A percentile compares a stretch with the other conserved stretches of the same genome.
phyloP scores from a whole-genome alignment of 1,284 basidiomycete species.

The Melampsora larici-populina region DNA sequence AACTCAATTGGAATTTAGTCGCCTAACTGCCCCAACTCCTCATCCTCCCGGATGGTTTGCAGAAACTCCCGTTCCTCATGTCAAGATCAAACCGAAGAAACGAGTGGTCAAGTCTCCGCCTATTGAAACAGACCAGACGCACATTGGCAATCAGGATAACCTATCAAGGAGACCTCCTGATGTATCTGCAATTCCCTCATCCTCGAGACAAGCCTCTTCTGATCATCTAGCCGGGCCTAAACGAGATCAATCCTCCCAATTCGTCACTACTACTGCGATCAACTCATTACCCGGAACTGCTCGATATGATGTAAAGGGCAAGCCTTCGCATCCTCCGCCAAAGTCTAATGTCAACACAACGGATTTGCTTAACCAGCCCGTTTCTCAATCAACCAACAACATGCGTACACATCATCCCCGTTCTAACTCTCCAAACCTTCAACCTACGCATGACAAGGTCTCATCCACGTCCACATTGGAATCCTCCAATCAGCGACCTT shows the following conservation, averaged over 20 bases:
- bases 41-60: conserved; percentile 9
- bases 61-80: background rate
- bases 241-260: background rate
- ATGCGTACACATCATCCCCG: background rate
- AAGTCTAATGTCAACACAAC: background rate
- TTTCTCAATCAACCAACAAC: background rate
- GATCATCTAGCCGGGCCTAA: background rate
- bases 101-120: background rate
- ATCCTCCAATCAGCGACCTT: background rate
- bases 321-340: background rate
- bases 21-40: background rate
- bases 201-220: background rate
- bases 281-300: background rate
- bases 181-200: background rate
- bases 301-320: background rate
- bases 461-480: background rate
- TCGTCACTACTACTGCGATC: background rate
- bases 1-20: background rate
- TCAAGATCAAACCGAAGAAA: background rate
- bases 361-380: too few relatives aligned
- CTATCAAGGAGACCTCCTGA: background rate
- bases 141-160: background rate
- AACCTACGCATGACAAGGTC: background rate
- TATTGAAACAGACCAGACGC: background rate
- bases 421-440: background rate